Percentiles rank a stretch among this genome's conserved stretches.
Conservation (phyloP, 345 rosid genomes). For the Noccaea bulbosa region DNA sequence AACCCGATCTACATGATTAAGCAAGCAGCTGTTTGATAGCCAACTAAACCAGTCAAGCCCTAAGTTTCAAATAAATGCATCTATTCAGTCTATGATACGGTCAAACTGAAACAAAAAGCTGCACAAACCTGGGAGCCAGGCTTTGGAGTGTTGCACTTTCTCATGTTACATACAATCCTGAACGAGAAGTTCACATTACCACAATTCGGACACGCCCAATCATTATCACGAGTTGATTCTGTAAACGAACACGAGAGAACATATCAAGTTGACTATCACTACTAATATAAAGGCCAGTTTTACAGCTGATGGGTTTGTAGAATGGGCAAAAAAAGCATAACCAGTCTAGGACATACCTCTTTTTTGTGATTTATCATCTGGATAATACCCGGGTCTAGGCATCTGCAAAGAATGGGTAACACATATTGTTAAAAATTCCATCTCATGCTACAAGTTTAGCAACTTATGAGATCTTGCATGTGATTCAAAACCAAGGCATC, state of each 20-base stretch:
- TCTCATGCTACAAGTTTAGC: constrained; percentile 18
- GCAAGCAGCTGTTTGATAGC: background rate
- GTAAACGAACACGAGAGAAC: background rate
- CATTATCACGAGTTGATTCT: constrained; percentile 90
- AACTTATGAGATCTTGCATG: constrained; percentile 16
- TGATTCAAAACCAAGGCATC: constrained; percentile 27
- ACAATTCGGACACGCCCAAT: constrained; percentile 98
- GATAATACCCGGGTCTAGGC: constrained; percentile 82
- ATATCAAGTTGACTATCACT: constrained; percentile 17
- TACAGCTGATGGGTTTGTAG: background rate
- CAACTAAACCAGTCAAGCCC: constrained; percentile 19
- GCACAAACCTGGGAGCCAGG: constrained; percentile 91
- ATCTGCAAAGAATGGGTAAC: constrained; percentile 55
- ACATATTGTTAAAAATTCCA: constrained; percentile 21
- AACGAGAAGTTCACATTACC: constrained; percentile 96
- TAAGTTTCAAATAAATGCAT: background rate
- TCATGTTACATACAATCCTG: constrained; percentile 95
- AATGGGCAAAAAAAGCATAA: background rate
- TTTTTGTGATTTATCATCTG: constrained; percentile 76
- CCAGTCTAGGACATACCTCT: constrained; percentile 47
- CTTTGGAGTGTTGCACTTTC: constrained; percentile 97
- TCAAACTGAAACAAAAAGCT: constrained; percentile 19
- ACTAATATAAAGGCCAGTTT: background rate
- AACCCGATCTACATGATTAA: constrained; percentile 4
- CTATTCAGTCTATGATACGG: background rate